phyloP scores from a whole-genome alignment of 352 stramenopile genomes.

The Phytophthora pistaciae region DNA sequence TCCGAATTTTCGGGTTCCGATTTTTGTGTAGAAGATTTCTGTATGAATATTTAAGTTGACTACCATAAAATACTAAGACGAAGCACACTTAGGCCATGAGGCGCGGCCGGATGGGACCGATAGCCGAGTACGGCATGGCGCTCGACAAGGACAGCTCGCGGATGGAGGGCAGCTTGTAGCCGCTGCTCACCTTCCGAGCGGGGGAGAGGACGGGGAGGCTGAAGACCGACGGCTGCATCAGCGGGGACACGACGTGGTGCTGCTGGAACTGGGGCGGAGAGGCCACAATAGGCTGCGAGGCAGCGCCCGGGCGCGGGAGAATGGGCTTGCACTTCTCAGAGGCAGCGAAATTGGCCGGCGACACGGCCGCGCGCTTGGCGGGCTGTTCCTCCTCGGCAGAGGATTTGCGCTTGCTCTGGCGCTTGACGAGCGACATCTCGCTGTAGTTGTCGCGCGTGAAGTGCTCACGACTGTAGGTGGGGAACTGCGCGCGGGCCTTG shows the following conservation, averaged over 20 bases:
- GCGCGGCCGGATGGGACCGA: constrained; percentile 45
- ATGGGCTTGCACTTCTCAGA: constrained; percentile 78
- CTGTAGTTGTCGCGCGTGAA: constrained; percentile 89
- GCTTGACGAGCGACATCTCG: constrained; percentile 87
- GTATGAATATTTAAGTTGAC: constrained; percentile 42
- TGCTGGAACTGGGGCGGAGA: constrained; percentile 21
- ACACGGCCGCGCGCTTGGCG: constrained; percentile 46
- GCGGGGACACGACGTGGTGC: constrained; percentile 20
- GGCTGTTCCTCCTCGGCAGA: constrained; percentile 40
- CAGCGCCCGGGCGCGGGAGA: constrained; percentile 47
- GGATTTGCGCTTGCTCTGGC: constrained; percentile 80
- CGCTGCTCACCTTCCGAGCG: constrained; percentile 43
- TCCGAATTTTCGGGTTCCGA: neutral
- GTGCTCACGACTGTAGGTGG: constrained; percentile 84
- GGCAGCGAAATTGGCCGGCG: constrained; percentile 27
- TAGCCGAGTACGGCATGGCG: constrained; percentile 26
- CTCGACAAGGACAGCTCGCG: constrained; percentile 54
- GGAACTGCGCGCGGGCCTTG: constrained; percentile 77
- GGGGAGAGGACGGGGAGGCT: constrained; percentile 53
- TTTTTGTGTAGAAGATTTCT: neutral
- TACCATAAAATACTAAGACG: constrained; percentile 26
- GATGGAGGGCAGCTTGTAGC: constrained; percentile 68
- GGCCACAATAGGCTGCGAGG: constrained; percentile 6
- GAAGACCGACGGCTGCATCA: constrained; percentile 37
- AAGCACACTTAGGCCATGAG: constrained; percentile 50